These are phyloP conservation scores for Trichoderma asperellum DNA, from an alignment of 2,329 filamentous ascomycete genomes.

Conservation along the genomic window DNA sequence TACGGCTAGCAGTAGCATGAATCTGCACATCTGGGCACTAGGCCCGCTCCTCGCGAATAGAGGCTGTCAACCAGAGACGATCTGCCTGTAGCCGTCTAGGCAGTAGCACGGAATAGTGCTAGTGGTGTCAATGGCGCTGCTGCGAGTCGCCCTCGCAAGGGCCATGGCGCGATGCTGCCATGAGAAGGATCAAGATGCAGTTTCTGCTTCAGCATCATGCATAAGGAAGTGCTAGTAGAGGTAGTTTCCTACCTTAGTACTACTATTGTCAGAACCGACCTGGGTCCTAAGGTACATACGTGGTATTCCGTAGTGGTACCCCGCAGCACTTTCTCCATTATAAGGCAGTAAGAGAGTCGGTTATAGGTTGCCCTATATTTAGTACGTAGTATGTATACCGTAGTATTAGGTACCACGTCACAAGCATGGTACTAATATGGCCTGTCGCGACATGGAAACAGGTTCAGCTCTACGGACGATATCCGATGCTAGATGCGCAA, in stretches of 20 bases:
- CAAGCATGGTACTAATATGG: not conserved
- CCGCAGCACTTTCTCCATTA: not conserved
- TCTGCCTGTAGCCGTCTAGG: not conserved
- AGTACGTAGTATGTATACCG: too few relatives aligned
- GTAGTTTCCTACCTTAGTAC: too few relatives aligned
- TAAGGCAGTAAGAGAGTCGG: not conserved
- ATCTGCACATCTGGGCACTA: slow-evolving; percentile 14
- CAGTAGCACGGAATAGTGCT: not conserved
- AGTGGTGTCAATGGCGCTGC: not conserved
- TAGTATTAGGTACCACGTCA: not conserved
- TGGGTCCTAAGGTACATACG: too few relatives aligned
- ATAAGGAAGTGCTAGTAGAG: not conserved
- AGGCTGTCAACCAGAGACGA: not conserved
- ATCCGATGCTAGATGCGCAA: slow-evolving; percentile 3
- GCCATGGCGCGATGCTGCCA: not conserved
- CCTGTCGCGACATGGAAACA: not conserved
- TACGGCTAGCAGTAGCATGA: not conserved
- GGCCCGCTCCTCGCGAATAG: not conserved
- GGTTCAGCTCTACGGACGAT: slow-evolving; percentile 15
- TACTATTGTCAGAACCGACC: too few relatives aligned
- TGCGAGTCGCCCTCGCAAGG: not conserved
- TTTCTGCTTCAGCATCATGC: not conserved
- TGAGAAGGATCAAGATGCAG: not conserved
- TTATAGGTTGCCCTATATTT: not conserved
- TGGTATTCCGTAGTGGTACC: too few relatives aligned